Base-by-base conservation (phyloP, 495 filamentous ascomycete genomes). In the Penicillium chermesinum region DNA sequence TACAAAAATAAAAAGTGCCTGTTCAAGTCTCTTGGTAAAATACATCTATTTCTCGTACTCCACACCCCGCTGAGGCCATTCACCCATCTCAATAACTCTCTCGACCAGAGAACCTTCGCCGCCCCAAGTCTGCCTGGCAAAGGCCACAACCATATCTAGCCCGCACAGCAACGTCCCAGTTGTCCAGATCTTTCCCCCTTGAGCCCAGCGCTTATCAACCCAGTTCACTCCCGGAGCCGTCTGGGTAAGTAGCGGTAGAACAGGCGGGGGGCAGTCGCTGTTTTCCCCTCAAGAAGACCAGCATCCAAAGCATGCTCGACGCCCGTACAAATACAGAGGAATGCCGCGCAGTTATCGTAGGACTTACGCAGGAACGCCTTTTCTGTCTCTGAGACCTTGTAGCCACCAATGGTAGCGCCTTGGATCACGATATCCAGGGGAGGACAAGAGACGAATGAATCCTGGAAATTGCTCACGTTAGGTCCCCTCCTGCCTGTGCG, bases 111-210 rank as follows among this genome's bases (percentile, higher is more conserved):
- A 5, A 3, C 37, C 37, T 9, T 39, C 37, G 2, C 37, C 37
- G 5, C 37, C 37, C 37, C 37, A 39, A 18, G 0, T 39, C 37
- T 39, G 12, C 3, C 12, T 39, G 10, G 15, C 48, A 45, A 50
- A 50, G 0, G 48, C 41, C 16, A 41, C 52, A 43, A 61, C 58
- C 50, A 69, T 52, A 38, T 67, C 66, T 3, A 53, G 30, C 16
- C 66, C 66, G 22, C 62, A 65, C 37, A 64, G 35, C 49, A 69
- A 16, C 2, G 56, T 50, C 7, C 64, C 66, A 34, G 55, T 61
- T 12, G 53, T 63, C 60, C 62, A 63, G 38, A 63, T 32, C 54
- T 65, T 59, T 12, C 54, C 60, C 47, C 63, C 60, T 2, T 39
- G 32, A 17, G 54, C 60, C 48, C 52, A 65, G 10, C 60, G 45